Base-by-base conservation (phyloP, 129 eudicot species). In the Deinandra increscens region DNA sequence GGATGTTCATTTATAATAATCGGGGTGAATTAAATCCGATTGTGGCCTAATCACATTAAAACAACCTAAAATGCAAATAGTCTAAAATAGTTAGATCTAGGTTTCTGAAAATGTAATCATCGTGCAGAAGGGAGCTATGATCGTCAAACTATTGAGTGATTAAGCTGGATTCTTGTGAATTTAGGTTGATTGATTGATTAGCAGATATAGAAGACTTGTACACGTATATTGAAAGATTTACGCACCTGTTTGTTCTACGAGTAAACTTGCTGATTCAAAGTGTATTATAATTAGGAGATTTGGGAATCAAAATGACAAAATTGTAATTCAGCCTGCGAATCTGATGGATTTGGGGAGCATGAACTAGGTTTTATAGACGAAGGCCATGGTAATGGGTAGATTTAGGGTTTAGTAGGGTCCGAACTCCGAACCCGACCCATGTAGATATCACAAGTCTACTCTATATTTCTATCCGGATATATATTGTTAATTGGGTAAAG, bases 291-390 rank as follows among this genome's bases (percentile, higher is more conserved):
- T 38, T 22, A 54, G 36, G 19, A 54, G 33, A 38, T 20, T 37
- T 53, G 51, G 50, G 53, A 38, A 69, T 26, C 39, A 41, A 54
- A 26, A 39, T 17, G 54, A n/a, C 39, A 41, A 54, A 26, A 39
- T 17, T 48, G 67, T 60, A 72, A 31, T 23, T 59, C 13, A 41
- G 43, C 5, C 44, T 71, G 45, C 42, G 67, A 71, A 71, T 71
- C 44, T 72, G 69, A 46, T 72, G 68, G 60, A 72, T 60, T 72
- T 44, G 43, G 34, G 76, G 42, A 45, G 34, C 75, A 60, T 29
- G 60, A 71, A 72, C 45, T 72, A 72, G 76, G 76, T 72, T 72
- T 72, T 72, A 72, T 72, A 72, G 76, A 55, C 60, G 48, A 72
- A 45, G 42, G 60, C 20, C 39, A 22, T 22, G 12, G 60, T 56